Percentiles rank a stretch among this genome's conserved stretches.
Evolutionary conservation across 2,329 filamentous ascomycete species (phyloP).

Genomic region (Exophiala sideris): DNA sequence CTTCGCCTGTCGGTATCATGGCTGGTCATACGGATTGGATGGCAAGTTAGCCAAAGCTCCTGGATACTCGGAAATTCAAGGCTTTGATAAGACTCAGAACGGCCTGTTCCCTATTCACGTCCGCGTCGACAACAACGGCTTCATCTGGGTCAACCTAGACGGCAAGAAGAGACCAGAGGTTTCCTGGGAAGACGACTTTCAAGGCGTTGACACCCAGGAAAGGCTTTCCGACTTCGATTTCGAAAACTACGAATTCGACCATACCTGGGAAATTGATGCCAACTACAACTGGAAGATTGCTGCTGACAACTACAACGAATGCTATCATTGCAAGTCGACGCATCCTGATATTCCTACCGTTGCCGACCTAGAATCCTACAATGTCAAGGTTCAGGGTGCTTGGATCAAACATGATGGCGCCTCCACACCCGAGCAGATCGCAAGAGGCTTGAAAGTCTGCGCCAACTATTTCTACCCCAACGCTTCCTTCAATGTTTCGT

Average conservation of each 20-base stretch:
- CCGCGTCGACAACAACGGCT: constrained; percentile 16
- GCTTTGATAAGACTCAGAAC: constrained; percentile 57
- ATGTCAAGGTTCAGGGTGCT: constrained; percentile 51
- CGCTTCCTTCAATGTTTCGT: constrained; percentile 21
- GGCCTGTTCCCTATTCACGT: constrained; percentile 43
- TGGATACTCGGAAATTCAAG: constrained; percentile 53
- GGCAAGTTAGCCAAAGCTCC: constrained; percentile 62
- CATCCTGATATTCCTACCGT: constrained; percentile 54
- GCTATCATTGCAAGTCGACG: constrained; percentile 56
- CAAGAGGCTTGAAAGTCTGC: constrained; percentile 10
- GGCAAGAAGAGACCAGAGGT: constrained; percentile 11
- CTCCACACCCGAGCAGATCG: constrained; percentile 14
- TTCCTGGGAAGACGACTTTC: constrained; percentile 17
- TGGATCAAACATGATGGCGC: constrained; percentile 55
- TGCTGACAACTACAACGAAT: constrained; percentile 59
- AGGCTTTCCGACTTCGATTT: constrained; percentile 52
- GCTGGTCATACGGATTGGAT: constrained; percentile 59
- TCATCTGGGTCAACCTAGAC: constrained; percentile 21
- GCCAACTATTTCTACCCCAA: constrained; percentile 22
- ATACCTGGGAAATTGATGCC: constrained; percentile 26
- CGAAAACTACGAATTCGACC: constrained; percentile 50
- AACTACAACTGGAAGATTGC: constrained; percentile 23
- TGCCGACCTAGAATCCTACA: constrained; percentile 54
- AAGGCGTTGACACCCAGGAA: constrained; percentile 42
- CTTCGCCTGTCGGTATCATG: constrained; percentile 60